Evolutionary conservation across 495 filamentous ascomycete genomes (phyloP).

Genomic region (Penicillium manginii): DNA sequence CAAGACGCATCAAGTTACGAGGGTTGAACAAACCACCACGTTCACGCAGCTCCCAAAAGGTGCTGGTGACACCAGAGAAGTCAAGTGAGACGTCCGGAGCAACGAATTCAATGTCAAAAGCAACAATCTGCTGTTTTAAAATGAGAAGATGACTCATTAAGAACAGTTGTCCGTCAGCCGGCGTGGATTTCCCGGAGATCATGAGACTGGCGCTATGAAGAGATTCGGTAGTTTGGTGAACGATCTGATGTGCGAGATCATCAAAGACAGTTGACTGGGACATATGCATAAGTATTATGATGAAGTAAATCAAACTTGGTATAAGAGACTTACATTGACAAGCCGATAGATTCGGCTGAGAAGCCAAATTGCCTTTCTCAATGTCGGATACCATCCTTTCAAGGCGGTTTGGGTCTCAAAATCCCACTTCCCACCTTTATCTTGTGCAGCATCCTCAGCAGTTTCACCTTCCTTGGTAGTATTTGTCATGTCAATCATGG

Average conservation of each 20-base stretch:
- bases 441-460: slow-evolving; percentile 45
- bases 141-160: slow-evolving; percentile 89
- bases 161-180: slow-evolving; percentile 77
- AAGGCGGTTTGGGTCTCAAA: slow-evolving; percentile 54
- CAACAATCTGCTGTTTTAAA: slow-evolving; percentile 87
- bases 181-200: slow-evolving; percentile 58
- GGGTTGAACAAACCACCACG: slow-evolving; percentile 74
- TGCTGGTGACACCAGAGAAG: slow-evolving; percentile 77
- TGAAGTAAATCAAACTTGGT: slow-evolving; percentile 21
- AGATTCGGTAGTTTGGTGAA: slow-evolving; percentile 72
- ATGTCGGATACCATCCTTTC: slow-evolving; percentile 66
- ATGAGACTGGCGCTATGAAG: slow-evolving; percentile 56
- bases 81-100: slow-evolving; percentile 73
- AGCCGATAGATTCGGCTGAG: slow-evolving; percentile 83
- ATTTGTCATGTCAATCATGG: slow-evolving; percentile 54
- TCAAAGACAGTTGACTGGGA: slow-evolving; percentile 70
- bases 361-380: slow-evolving; percentile 80
- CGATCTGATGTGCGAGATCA: slow-evolving; percentile 76
- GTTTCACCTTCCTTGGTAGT: slow-evolving; percentile 57
- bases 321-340: slow-evolving; percentile 58
- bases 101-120: slow-evolving; percentile 89
- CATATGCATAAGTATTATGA: slow-evolving; percentile 10
- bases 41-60: slow-evolving; percentile 74
- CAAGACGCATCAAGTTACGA: slow-evolving; percentile 58
- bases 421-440: slow-evolving; percentile 55